Base-by-base conservation (phyloP, 108 stramenopile species). In the Nitzschia putrida region DNA sequence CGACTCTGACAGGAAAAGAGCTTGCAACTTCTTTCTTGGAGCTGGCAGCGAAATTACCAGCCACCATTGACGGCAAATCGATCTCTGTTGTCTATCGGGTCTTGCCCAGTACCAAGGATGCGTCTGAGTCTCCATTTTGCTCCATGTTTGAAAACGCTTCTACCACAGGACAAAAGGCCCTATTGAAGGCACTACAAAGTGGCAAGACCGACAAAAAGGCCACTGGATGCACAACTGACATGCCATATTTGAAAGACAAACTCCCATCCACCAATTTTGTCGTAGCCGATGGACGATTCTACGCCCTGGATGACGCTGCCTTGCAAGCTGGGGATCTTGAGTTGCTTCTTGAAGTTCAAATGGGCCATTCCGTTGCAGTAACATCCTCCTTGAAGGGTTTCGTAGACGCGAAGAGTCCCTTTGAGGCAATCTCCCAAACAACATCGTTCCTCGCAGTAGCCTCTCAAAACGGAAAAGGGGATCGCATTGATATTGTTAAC, bases 61-160 rank as follows among this genome's bases (percentile, higher is more conserved):
- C 55, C 9, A 61, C 42, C 21, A 67, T 83, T 63, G 52, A 55
- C 12, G 74, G 53, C 16, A 77, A 47, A 50, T 23, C 55, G n/a
- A 52, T 85, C 4, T 73, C 82, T 6, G 58, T 86, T 43, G 83
- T 71, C 20, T 89, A 84, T 68, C 77, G 91, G n/a, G 64, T 91
- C 40, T 22, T 88, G 64, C 80, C 88, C 3, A 77, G 78, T 16
- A 63, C 54, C 3, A 44, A 53, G 24, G 42, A 59, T 37, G 61
- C 81, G 11, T 64, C 85, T 14, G 54, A 34, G 22, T 68, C 69
- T 7, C 55, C 61, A 39, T 64, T 84, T 26, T 81, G 83, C 40
- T 38, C 72, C 10, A 60, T 80, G 37, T 52, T 84, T 12, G 64
- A 58, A 11, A 55, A 69, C 5, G 79, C 83, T 1, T 64, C 52